phyloP scores from a whole-genome alignment of 768 basidiomycete genomes.

The Hortiboletus campestris region DNA sequence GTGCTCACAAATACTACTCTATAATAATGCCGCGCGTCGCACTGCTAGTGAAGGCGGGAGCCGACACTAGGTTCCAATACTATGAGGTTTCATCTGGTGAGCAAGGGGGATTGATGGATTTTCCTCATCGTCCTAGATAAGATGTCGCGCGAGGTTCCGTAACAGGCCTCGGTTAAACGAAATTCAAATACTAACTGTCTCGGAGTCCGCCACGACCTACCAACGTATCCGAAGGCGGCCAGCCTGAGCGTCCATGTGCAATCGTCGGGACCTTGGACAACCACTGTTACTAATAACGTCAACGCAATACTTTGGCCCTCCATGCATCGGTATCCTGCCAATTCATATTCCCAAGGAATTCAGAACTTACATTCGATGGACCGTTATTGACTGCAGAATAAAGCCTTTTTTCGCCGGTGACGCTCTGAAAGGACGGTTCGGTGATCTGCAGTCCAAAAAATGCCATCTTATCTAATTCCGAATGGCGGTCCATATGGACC shows the following conservation, averaged over 20 bases:
- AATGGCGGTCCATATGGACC: background rate
- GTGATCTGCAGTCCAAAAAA: background rate
- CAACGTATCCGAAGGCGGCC: background rate
- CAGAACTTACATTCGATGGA: background rate
- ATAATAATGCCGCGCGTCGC: too few relatives aligned
- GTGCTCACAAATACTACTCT: background rate
- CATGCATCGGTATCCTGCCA: background rate
- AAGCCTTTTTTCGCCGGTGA: background rate
- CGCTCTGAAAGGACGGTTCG: too few relatives aligned
- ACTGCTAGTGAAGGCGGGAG: too few relatives aligned
- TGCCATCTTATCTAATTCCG: conserved; percentile 3
- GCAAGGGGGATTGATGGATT: background rate
- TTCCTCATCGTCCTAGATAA: background rate
- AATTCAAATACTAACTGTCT: background rate
- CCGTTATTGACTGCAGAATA: background rate
- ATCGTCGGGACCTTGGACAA: background rate
- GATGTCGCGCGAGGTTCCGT: background rate
- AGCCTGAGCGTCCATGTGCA: background rate
- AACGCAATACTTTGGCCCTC: background rate
- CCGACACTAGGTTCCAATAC: too few relatives aligned
- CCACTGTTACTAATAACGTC: too few relatives aligned
- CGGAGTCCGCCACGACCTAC: background rate
- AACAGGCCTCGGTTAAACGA: background rate
- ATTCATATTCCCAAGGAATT: too few relatives aligned
- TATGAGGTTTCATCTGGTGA: too few relatives aligned